Evolutionary conservation across 768 basidiomycete species (phyloP).

Genomic region (Hericium rajendrae): DNA sequence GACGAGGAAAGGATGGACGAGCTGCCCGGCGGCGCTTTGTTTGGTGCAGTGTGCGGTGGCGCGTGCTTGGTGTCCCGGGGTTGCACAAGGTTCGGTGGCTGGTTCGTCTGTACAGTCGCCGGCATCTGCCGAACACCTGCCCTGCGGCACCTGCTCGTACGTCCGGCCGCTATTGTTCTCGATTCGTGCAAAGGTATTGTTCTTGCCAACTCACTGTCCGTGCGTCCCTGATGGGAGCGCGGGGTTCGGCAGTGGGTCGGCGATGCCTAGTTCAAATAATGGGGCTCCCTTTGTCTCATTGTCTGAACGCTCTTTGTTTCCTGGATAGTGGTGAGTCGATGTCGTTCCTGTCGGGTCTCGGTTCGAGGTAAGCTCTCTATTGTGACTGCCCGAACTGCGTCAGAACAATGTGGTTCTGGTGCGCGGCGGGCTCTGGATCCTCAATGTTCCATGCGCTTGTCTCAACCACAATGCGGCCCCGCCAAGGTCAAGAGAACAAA

Average conservation of each 20-base stretch:
- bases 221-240: neutral
- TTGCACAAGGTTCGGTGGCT: slow-evolving; percentile 56
- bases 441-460: too few relatives aligned
- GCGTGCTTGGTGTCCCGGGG: slow-evolving; percentile 25
- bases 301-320: slow-evolving; percentile 1
- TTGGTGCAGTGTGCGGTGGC: slow-evolving; percentile 23
- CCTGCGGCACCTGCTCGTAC: neutral
- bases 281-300: slow-evolving; percentile 20
- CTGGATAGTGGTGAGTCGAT: neutral
- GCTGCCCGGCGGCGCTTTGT: neutral
- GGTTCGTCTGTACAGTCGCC: slow-evolving; percentile 25
- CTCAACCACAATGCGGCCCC: too few relatives aligned
- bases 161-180: neutral
- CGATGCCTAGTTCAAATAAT: slow-evolving; percentile 14
- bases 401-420: too few relatives aligned
- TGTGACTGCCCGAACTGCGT: too few relatives aligned
- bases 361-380: too few relatives aligned
- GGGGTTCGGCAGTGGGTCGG: slow-evolving; percentile 10
- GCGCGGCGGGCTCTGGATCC: too few relatives aligned
- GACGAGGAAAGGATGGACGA: slow-evolving; percentile 1
- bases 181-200: neutral
- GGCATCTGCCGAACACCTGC: slow-evolving; percentile 23
- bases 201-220: neutral
- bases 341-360: neutral
- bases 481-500: too few relatives aligned